These are phyloP conservation scores for Lolium rigidum DNA, from an alignment of 176 grass and related monocot genomes.

Conservation along the genomic window DNA sequence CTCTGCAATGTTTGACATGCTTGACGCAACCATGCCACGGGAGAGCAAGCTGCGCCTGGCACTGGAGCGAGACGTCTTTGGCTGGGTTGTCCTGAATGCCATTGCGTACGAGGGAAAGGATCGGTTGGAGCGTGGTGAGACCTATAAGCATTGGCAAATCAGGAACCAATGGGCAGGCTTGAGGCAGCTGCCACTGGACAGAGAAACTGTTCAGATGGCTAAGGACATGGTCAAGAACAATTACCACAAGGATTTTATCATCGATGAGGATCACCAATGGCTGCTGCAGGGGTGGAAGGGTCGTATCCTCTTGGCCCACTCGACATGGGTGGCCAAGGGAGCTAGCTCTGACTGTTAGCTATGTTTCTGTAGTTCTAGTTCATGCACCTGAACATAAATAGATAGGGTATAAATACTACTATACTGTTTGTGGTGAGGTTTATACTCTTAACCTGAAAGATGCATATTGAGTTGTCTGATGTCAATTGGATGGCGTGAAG, in stretches of 20 bases:
- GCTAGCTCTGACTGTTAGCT: not conserved
- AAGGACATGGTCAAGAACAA: conserved; percentile 43
- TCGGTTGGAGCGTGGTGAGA: conserved; percentile 56
- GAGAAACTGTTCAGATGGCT: conserved; percentile 32
- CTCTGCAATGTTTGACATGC: conserved; percentile 58
- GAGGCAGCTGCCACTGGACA: conserved; percentile 48
- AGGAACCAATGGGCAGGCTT: conserved; percentile 46
- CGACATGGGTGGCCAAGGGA: conserved; percentile 43
- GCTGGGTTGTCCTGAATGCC: conserved; percentile 46
- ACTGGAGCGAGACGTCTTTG: conserved; percentile 51
- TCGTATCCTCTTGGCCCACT: conserved; percentile 49
- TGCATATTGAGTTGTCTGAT: not conserved
- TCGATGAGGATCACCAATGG: conserved; percentile 55
- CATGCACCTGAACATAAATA: not conserved
- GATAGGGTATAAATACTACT: not conserved
- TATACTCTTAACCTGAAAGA: not conserved
- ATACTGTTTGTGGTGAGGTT: not conserved
- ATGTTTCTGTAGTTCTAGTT: not conserved
- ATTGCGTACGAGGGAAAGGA: conserved; percentile 54
- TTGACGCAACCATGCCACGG: conserved; percentile 52
- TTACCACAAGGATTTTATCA: conserved; percentile 60
- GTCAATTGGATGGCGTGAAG: not conserved
- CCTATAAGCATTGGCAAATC: conserved; percentile 60
- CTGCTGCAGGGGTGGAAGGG: conserved; percentile 63
- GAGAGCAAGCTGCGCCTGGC: conserved; percentile 44